Percentiles rank a stretch among this genome's conserved stretches.
Conservation (phyloP, 2,329 filamentous ascomycete species). For the Fusarium tupiense region DNA sequence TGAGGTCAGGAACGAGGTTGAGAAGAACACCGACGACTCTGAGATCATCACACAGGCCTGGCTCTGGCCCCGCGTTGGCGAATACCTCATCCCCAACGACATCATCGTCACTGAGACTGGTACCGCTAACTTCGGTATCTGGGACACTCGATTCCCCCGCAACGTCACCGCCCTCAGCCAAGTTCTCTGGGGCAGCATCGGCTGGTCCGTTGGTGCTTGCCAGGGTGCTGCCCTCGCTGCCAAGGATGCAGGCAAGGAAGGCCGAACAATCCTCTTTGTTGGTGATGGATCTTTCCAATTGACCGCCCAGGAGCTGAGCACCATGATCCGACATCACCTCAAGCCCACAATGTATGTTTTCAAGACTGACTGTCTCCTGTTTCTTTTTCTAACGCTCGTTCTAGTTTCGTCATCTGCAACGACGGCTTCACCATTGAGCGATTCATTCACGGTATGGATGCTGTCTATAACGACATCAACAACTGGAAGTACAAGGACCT, state of each 20-base stretch:
- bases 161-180: constrained; percentile 85
- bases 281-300: constrained; percentile 89
- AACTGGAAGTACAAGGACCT: constrained; percentile 78
- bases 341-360: constrained; percentile 76
- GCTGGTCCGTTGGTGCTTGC: constrained; percentile 67
- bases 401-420: constrained; percentile 83
- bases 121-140: constrained; percentile 88
- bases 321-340: constrained; percentile 80
- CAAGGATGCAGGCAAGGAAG: constrained; percentile 67
- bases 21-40: constrained; percentile 51
- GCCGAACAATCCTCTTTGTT: constrained; percentile 84
- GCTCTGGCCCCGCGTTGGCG: constrained; percentile 81
- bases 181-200: constrained; percentile 76
- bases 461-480: constrained; percentile 81
- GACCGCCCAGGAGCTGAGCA: constrained; percentile 84
- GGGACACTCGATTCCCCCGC: constrained; percentile 82
- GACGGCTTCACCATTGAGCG: constrained; percentile 91
- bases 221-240: constrained; percentile 78
- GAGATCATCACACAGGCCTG: constrained; percentile 72
- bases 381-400: constrained; percentile 31
- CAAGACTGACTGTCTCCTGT: background rate
- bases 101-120: constrained; percentile 88
- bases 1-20: constrained; percentile 61
- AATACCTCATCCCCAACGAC: constrained; percentile 77
- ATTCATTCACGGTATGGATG: constrained; percentile 85